Evolutionary conservation across 2,329 filamentous ascomycete species (phyloP).

Genomic region (Leptographium wingfieldii): DNA sequence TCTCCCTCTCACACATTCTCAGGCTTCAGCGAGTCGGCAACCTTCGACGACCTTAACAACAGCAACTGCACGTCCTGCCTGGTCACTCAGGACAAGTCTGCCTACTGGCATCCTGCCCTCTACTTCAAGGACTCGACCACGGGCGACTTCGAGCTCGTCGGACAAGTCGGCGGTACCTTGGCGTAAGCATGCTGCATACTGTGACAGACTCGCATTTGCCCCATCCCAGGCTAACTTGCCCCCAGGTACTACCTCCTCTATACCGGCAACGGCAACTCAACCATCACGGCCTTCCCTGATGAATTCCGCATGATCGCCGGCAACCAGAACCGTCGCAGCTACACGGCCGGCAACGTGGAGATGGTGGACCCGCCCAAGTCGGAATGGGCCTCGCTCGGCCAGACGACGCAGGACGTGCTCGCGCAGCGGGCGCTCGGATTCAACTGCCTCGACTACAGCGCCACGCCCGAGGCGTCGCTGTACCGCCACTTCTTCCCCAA

Average conservation of each 20-base stretch:
- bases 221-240: background rate
- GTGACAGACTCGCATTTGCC: too few species aligned
- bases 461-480: constrained; percentile 55
- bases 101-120: constrained; percentile 71
- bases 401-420: constrained; percentile 55
- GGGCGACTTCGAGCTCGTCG: constrained; percentile 54
- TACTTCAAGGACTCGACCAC: constrained; percentile 61
- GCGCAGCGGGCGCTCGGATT: constrained; percentile 77
- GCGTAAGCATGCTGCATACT: constrained; percentile 44
- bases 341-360: constrained; percentile 54
- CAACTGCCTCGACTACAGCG: constrained; percentile 81
- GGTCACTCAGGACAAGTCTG: constrained; percentile 71
- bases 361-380: constrained; percentile 55
- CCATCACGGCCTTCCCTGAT: constrained; percentile 60
- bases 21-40: constrained; percentile 54
- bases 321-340: constrained; percentile 53
- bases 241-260: constrained; percentile 74
- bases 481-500: constrained; percentile 72
- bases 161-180: constrained; percentile 71
- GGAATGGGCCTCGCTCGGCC: constrained; percentile 49
- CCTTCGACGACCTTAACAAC: constrained; percentile 41
- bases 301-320: constrained; percentile 78
- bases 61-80: constrained; percentile 70
- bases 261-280: constrained; percentile 31
- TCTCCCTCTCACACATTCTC: background rate